Evolutionary conservation across 352 stramenopile species (phyloP), one percentile per base, ranked within the genome.

Genomic region (Globisporangium takayamanum): DNA sequence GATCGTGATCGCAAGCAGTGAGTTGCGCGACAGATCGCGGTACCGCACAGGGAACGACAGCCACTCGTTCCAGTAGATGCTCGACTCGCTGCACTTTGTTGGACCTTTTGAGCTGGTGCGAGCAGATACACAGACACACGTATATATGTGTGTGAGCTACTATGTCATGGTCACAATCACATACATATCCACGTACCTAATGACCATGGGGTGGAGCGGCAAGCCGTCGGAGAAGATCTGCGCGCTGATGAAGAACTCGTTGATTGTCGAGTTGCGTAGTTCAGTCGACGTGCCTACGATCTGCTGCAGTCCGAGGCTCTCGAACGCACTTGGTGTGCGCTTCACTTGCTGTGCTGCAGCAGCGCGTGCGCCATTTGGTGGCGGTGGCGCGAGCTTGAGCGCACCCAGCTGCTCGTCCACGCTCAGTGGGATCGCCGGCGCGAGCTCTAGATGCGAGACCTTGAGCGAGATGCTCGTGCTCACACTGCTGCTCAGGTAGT

Each of bases 1-100:
- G 39, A 96, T 78, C 39, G 86, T 93, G 51, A 96, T 74, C 36
- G 83, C 79, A 46, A 97, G 67, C 53, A 88, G 70, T 48, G 87
- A 86, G 63, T 95, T 89, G 55, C 84, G 81, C 42, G 86, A 90
- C 20, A 97, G 70, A 44, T 97, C 89, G 20, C 84, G 78, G 60
- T 95, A 96, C 18, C 79, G 78, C 47, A 96, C 76, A 2, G 87
- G 87, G 55, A 94, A 91, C 28, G 77, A 83, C 18, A 96, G 76
- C 87, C 87, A 96, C 61, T 95, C 82, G 65, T 89, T 89, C 85
- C 85, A 95, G 65, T 92, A 87, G 48, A 93, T 88, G 37, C 70
- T 92, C 49, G 85, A 91, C 61, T 92, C 86, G 61, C 80, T 93
- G 73, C 78, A 89, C 67, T 95, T 92, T 55, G 79, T 91, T 44